Evolutionary conservation across 2,329 filamentous ascomycete genomes (phyloP), one percentile per base, ranked within the genome.

Genomic region (Calonectria ilicicola): DNA sequence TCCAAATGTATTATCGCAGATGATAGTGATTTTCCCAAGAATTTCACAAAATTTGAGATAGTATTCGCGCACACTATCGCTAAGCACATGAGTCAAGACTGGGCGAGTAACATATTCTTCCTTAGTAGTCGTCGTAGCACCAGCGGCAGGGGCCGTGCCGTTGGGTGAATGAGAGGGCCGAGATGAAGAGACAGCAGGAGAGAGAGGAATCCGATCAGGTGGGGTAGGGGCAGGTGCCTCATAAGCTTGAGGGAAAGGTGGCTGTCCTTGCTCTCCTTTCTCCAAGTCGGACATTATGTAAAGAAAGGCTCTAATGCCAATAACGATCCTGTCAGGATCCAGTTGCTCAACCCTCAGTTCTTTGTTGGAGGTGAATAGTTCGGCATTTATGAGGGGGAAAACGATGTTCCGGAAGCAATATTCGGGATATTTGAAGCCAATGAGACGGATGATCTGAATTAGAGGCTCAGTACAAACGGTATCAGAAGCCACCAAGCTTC

Each of bases 1-100:
- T 65, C 97, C 97, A 85, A 99, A 99, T 0, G 96, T 94, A 79
- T 98, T 97, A 83, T 99, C 97, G 83, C 97, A 99, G 40, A 98
- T 93, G 53, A 98, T 94, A 2, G 96, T 98, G 69, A 99, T 97
- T 82, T 98, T 97, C 29, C 96, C 97, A 9, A 99, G 86, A 27
- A 99, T 96, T 82, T 98, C 95, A 81, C 96, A 98, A 78, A 99
- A 99, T 65, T 93, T 93, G 67, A 93, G 88, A 83, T 98, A 98
- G 81, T 95, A 97, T 51, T 97, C 94, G 79, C 93, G 93, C 0
- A 95, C 92, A 26, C 92, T 91, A 44, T 98, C 95, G 64, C 91
- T 92, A 65, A 98, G 88, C 23, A 89, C 86, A 60, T 88, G 87
- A 1, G 88, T 87, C n/a, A 89, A 82, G 3, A 93, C 91, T 2